These are phyloP conservation scores for Schwanniomyces occidentalis DNA, from an alignment of 805 yeast species.

Conservation along the genomic window DNA sequence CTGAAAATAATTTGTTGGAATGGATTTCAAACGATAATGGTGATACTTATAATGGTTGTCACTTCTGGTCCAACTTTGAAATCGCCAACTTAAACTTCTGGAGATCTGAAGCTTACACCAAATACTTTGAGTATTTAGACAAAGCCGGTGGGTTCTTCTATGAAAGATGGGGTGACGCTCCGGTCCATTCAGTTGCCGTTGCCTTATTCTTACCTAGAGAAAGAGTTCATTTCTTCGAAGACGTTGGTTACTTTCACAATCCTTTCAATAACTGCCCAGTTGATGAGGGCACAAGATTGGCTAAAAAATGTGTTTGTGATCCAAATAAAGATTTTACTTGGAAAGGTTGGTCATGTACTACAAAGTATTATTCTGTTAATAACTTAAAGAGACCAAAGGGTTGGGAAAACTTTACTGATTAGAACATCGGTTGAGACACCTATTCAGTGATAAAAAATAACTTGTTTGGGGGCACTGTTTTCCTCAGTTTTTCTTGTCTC, in stretches of 20 bases:
- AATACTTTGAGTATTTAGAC: slow-evolving; percentile 72
- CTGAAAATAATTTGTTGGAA: slow-evolving; percentile 62
- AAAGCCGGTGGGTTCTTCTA: slow-evolving; percentile 85
- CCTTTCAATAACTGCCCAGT: slow-evolving; percentile 84
- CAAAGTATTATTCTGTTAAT: slow-evolving; percentile 57
- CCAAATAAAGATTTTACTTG: slow-evolving; percentile 75
- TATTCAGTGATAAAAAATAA: too few species aligned
- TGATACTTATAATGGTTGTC: slow-evolving; percentile 71
- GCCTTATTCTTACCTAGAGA: slow-evolving; percentile 69
- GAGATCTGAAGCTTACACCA: slow-evolving; percentile 67
- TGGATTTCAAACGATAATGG: slow-evolving; percentile 72
- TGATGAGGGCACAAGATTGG: slow-evolving; percentile 54
- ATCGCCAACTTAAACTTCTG: slow-evolving; percentile 70
- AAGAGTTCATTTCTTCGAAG: slow-evolving; percentile 75
- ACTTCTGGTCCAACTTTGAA: slow-evolving; percentile 89
- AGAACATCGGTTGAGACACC: too few species aligned
- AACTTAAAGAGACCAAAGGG: slow-evolving; percentile 62
- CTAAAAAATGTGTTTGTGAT: slow-evolving; percentile 71
- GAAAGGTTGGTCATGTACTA: slow-evolving; percentile 71
- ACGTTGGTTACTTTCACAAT: slow-evolving; percentile 80
- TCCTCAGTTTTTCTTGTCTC: too few species aligned
- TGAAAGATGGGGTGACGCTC: slow-evolving; percentile 95
- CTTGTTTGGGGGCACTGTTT: too few species aligned
- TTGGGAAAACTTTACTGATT: slow-evolving; percentile 62
- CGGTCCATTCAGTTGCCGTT: slow-evolving; percentile 86